These are phyloP conservation scores for Trametes versicolor DNA, from an alignment of 1,284 basidiomycete species.

Conservation along the genomic window DNA sequence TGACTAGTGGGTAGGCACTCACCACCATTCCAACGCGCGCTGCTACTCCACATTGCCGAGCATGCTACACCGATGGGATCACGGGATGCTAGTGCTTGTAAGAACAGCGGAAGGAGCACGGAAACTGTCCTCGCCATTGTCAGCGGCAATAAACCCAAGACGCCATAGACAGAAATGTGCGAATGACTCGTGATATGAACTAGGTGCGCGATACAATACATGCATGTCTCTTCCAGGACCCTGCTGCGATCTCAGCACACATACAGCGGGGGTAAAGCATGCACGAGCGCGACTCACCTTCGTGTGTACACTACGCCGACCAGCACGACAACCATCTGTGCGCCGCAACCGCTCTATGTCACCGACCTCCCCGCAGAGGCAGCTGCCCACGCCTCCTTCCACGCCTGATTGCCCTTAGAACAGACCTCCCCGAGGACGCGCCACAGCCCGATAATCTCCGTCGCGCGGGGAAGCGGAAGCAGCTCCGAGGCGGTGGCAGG, in stretches of 20 bases:
- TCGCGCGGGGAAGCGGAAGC: constrained; percentile 18
- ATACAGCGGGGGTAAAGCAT: background rate
- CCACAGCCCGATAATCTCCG: constrained; percentile 28
- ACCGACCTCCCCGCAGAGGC: background rate
- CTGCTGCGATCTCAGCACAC: background rate
- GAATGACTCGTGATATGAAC: background rate
- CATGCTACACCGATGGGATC: too few species aligned
- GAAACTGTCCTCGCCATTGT: too few species aligned
- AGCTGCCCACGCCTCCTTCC: constrained; percentile 35
- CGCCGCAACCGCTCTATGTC: background rate
- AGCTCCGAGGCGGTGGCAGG: constrained; percentile 10
- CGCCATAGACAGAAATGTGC: too few species aligned
- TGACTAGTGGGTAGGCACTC: too few species aligned
- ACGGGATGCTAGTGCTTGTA: too few species aligned
- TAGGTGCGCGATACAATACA: background rate
- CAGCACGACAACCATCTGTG: too few species aligned
- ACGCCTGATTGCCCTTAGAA: constrained; percentile 34
- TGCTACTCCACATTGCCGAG: too few species aligned
- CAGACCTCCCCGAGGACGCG: constrained; percentile 35
- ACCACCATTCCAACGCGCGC: too few species aligned
- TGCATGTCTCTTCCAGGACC: background rate
- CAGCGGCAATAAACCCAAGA: too few species aligned
- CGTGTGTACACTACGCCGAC: background rate
- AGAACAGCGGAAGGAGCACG: too few species aligned
- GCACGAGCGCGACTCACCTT: background rate